These are phyloP conservation scores for Ceraceosorus guamensis DNA, from an alignment of 1,284 basidiomycete genomes.

Conservation along the genomic window DNA sequence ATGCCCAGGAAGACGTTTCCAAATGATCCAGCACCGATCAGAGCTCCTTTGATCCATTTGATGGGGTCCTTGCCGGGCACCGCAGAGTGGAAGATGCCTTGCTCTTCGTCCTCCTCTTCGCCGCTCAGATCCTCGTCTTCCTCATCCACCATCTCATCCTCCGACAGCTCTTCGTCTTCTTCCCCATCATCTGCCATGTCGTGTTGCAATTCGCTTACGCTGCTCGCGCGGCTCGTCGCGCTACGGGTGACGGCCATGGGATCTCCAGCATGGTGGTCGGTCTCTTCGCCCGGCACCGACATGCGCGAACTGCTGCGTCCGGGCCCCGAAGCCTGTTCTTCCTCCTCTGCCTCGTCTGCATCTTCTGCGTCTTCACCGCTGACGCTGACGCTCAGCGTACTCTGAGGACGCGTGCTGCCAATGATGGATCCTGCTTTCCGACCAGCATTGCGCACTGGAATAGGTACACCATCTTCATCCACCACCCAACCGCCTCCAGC, in stretches of 20 bases:
- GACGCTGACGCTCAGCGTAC: slow-evolving; percentile 45
- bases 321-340: too few species aligned
- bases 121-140: slow-evolving; percentile 34
- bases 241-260: slow-evolving; percentile 24
- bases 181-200: slow-evolving; percentile 49
- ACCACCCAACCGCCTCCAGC: slow-evolving; percentile 20
- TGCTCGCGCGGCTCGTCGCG: slow-evolving; percentile 22
- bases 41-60: slow-evolving; percentile 98
- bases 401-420: slow-evolving; percentile 25
- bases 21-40: slow-evolving; percentile 77
- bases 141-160: slow-evolving; percentile 19
- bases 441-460: slow-evolving; percentile 11
- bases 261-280: slow-evolving; percentile 28
- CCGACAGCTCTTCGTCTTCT: slow-evolving; percentile 34
- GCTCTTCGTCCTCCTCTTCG: slow-evolving; percentile 32
- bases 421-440: slow-evolving; percentile 15
- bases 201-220: slow-evolving; percentile 36
- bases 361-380: slow-evolving; percentile 49
- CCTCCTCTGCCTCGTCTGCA: too few species aligned
- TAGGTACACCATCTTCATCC: slow-evolving; percentile 46
- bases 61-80: slow-evolving; percentile 54
- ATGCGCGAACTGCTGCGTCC: slow-evolving; percentile 15
- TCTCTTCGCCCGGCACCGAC: slow-evolving; percentile 25
- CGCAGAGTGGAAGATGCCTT: slow-evolving; percentile 8
- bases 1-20: slow-evolving; percentile 69